Evolutionary conservation across 768 basidiomycete species (phyloP).

Genomic region (Clitopilus hobsonii): DNA sequence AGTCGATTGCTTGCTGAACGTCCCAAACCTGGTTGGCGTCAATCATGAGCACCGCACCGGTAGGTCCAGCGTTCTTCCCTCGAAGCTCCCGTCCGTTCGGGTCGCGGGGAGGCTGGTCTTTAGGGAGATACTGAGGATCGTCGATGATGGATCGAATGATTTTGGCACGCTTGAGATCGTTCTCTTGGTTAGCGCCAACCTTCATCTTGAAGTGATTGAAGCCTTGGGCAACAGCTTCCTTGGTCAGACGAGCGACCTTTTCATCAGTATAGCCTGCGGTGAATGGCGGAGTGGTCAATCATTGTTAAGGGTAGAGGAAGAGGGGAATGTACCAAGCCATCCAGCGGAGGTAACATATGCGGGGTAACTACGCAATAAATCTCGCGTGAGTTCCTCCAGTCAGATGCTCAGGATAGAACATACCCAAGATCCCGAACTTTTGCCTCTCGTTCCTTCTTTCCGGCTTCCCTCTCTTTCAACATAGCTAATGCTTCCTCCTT

Average conservation of each 20-base stretch:
- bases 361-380: slow-evolving; percentile 57
- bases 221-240: slow-evolving; percentile 77
- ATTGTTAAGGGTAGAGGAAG: background rate
- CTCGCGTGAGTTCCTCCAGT: background rate
- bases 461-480: slow-evolving; percentile 70
- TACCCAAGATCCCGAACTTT: slow-evolving; percentile 69
- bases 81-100: slow-evolving; percentile 56
- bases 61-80: slow-evolving; percentile 93
- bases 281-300: background rate
- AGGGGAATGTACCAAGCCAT: slow-evolving; percentile 62
- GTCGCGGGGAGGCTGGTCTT: slow-evolving; percentile 51
- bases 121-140: slow-evolving; percentile 77
- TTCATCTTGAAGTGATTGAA: slow-evolving; percentile 99
- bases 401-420: slow-evolving; percentile 8
- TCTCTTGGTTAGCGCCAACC: slow-evolving; percentile 79
- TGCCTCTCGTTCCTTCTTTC: slow-evolving; percentile 75
- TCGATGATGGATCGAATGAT: slow-evolving; percentile 95
- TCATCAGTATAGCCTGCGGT: slow-evolving; percentile 80
- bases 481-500: slow-evolving; percentile 83
- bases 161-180: slow-evolving; percentile 82
- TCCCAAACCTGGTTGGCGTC: slow-evolving; percentile 98
- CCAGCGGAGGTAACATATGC: slow-evolving; percentile 93
- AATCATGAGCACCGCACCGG: slow-evolving; percentile 93
- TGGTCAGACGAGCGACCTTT: slow-evolving; percentile 82
- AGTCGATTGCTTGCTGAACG: slow-evolving; percentile 88